Evolutionary conservation across 208 protist genomes (phyloP), one percentile per base, ranked within the genome.

Genomic region (Phytomonas francai): DNA sequence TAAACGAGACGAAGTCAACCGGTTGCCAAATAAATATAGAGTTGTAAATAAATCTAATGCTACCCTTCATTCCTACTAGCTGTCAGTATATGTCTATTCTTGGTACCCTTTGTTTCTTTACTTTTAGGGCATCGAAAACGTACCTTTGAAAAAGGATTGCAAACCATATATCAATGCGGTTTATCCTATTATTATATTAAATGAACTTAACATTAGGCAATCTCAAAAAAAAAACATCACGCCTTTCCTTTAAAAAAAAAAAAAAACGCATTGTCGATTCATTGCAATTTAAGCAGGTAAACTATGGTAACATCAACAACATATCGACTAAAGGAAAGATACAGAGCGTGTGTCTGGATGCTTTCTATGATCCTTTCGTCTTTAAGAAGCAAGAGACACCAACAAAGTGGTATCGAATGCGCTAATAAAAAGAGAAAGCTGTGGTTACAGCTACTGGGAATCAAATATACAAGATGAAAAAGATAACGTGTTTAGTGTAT

Each of bases 311-410:
- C 27, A 34, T 7, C 49, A 61, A 65, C 27, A 30, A 65, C 33
- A 66, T 28, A 60, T 49, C 12, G 16, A 49, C 39, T 49, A 12
- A 49, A 22, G 39, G 16, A 49, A 49, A 19, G 2, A 49, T 49
- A 9, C 12, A 49, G 14, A 49, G 39, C 6, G 39, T 49, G 3
- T 49, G 39, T 49, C 12, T 49, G 12, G 6, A 19, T 49, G 16
- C 14, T 49, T 49, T 49, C 16, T 3, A 49, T 49, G 9, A 12
- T 49, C 14, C 39, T 49, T 9, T 12, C 12, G 16, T 49, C 7
- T 12, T 49, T 22, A 49, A 49, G 39, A 29, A 72, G 58, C 54
- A 73, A 65, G 56, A 60, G 62, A 67, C 25, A 59, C 49, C 29
- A 57, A 60, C 22, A 8, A 39, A 63, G n/a, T 4, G 2, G 9